Conservation (phyloP, 345 rosid species). For the Camelina laxa region DNA sequence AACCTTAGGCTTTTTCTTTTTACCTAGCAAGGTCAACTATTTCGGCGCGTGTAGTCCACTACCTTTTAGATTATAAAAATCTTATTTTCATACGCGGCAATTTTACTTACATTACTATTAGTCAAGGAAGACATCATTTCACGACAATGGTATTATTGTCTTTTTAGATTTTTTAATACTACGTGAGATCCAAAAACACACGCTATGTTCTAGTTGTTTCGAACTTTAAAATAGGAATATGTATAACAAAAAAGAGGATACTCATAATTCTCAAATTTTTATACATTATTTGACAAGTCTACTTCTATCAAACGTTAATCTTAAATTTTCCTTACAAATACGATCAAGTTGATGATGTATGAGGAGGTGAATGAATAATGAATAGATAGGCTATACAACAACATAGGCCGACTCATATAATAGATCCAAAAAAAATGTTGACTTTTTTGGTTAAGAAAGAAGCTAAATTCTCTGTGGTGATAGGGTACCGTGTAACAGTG, state of each 20-base stretch:
- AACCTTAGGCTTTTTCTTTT: constrained; percentile 7
- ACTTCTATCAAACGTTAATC: neutral
- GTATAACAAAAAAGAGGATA: too few relatives aligned
- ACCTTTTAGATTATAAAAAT: constrained; percentile 9
- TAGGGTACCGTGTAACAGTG: constrained; percentile 24
- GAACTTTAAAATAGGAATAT: too few relatives aligned
- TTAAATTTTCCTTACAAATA: neutral
- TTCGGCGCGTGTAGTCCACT: constrained; percentile 41
- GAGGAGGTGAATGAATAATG: constrained; percentile 1
- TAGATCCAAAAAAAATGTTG: constrained; percentile 36
- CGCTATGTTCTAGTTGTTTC: neutral
- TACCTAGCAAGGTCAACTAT: constrained; percentile 26
- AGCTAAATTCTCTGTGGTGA: constrained; percentile 35
- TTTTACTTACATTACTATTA: constrained; percentile 12
- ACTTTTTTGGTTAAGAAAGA: constrained; percentile 29
- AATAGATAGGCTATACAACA: constrained; percentile 27
- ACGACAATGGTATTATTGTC: neutral
- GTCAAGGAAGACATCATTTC: constrained; percentile 36
- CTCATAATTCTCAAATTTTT: too few relatives aligned
- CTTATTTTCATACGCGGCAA: constrained; percentile 11
- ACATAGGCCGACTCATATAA: constrained; percentile 7
- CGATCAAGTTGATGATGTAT: constrained; percentile 14
- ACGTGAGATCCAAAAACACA: constrained; percentile 17
- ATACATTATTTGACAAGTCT: constrained; percentile 12
- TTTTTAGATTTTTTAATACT: neutral